Base-by-base conservation (phyloP, 169 alveolate genomes). In the Plasmodium falciparum region DNA sequence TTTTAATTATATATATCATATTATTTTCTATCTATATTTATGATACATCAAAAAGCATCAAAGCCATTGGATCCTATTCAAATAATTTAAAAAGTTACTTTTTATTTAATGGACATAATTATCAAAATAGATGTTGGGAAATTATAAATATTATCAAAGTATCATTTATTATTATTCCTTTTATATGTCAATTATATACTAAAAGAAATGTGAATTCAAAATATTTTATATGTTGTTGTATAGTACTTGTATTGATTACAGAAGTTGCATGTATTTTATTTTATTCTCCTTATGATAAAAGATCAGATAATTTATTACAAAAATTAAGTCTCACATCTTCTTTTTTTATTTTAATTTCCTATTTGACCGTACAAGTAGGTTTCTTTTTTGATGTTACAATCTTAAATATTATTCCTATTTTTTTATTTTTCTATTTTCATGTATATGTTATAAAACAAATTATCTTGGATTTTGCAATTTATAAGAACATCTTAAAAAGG, bases 121-220 rank as follows among this genome's bases (percentile, higher is more conserved):
- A 72, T 54, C 86, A 86, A 56, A 86, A 86, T 17, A n/a, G 92
- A 65, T 86, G 88, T 47, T 86, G 92, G 92, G 92, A 72, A 56
- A 33, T 73, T 58, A 13, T 72, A 13, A 61, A 86, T 61, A 52
- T 86, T 22, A 43, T 72, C 50, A 86, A 86, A 58, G 33, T 86
- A 52, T 12, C 73, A 20, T 72, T 86, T 43, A 66, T 86, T 50
- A 72, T 74, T 4, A 7, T 49, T 24, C 62, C 83, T 22, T 72
- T 73, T 54, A 73, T 74, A 20, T 86, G 92, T 15, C 86, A 86
- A 15, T 47, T 86, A 52, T 67, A 86, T 56, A 72, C 92, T 49
- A 71, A 86, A 6, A 47, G 62, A 62, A 63, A 24, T 63, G 4
- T 71, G 50, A 72, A 61, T 54, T 62, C 92, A 2, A 73, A 72